phyloP scores from a whole-genome alignment of 768 basidiomycete species.

The Russula olivacea region DNA sequence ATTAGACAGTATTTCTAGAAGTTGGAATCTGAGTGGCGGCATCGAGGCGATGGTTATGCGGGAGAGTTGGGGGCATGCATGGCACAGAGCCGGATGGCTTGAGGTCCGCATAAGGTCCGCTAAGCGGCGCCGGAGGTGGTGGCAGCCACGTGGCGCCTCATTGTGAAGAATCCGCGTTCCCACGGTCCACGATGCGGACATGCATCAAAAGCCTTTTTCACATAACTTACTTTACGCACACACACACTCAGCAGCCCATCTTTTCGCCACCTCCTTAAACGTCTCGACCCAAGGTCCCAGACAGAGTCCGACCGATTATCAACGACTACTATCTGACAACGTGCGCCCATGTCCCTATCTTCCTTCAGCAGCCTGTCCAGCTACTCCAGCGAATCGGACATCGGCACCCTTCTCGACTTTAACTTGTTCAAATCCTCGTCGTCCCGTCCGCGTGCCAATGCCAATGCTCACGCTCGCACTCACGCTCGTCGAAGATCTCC shows the following conservation, averaged over 20 bases:
- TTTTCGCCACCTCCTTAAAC: background rate
- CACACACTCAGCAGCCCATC: background rate
- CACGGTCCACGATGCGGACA: conserved; percentile 17
- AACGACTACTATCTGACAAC: conserved; percentile 2
- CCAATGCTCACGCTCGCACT: background rate
- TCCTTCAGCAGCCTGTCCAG: conserved; percentile 25
- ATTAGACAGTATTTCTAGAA: no score
- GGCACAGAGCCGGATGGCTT: no score
- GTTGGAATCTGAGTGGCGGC: no score
- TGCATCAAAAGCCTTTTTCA: background rate
- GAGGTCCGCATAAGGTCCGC: no score
- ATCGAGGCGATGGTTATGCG: no score
- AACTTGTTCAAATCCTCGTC: conserved; percentile 12
- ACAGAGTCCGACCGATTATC: background rate
- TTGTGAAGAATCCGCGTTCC: background rate
- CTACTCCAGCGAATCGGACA: conserved; percentile 23
- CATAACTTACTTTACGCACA: background rate
- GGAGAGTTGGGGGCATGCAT: no score
- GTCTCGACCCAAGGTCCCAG: background rate
- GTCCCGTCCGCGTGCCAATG: background rate
- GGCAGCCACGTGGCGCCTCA: background rate
- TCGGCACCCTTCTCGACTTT: conserved; percentile 15
- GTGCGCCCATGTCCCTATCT: conserved; percentile 20
- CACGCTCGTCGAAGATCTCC: conserved; percentile 3
- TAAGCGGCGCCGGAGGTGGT: no score